Base-by-base conservation (phyloP, 257 asterid species). In the Penstemon newberryi region DNA sequence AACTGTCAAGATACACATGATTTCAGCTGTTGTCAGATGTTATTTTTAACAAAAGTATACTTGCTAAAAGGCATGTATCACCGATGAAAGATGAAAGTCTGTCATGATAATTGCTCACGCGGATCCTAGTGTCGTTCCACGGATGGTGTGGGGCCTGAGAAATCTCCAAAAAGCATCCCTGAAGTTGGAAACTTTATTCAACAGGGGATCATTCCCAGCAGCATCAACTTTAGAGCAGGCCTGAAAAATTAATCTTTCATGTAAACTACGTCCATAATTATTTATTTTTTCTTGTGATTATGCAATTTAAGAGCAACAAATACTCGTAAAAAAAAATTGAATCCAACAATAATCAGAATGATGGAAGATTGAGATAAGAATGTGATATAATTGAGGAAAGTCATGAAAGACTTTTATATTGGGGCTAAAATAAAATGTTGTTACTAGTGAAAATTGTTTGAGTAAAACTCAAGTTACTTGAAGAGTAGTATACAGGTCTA, bases 161-260 rank as follows among this genome's bases (percentile, higher is more conserved):
- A 94, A 94, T 82, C 99, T 85, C 99, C 97, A 94, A 78, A 94
- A 87, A 71, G 99, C 93, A 84, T 91, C 96, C 81, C 80, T 81
- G 79, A 91, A 89, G 19, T 76, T 86, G 60, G 81, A 79, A 70
- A 84, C 54, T 75, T 84, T 91, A 69, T 76, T 83, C 66, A 82
- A 65, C 69, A 65, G 64, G 10, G 96, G 85, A 72, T 76, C 92
- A 38, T 89, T 78, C 66, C 90, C 96, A 55, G 95, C 90, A 63
- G 88, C 82, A 81, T 88, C 96, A 79, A 82, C 96, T 75, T 78
- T 85, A 75, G 96, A 76, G 82, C 87, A 89, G 79, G 95, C 97
- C 99, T 91, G 89, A 73, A 71, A 84, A 66, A 53, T 60, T 49
- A 70, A 62, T 70, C 78, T 81, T 74, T 59, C 78, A 76, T 74